phyloP scores from a whole-genome alignment of 805 yeast genomes.

The Vanderwaltozyma verrucispora region DNA sequence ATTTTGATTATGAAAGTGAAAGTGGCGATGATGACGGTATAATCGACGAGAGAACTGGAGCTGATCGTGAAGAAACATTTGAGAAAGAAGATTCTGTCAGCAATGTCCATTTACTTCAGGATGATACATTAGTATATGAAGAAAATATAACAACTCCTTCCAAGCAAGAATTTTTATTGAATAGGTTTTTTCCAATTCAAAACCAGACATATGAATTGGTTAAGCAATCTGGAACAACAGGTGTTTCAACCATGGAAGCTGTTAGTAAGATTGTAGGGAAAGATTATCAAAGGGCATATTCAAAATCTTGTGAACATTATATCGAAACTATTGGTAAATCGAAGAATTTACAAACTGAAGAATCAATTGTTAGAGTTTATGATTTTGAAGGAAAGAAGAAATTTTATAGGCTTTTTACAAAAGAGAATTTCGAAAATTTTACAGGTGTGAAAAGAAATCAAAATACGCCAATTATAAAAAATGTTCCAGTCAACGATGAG shows the following conservation, averaged over 20 bases:
- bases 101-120: conserved; percentile 21
- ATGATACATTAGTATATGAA: conserved; percentile 17
- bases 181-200: conserved; percentile 51
- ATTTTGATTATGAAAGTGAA: conserved; percentile 17
- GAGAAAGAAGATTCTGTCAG: conserved; percentile 22
- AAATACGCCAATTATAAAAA: conserved; percentile 11
- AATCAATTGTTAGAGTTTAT: conserved; percentile 45
- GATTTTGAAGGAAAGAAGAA: conserved; percentile 69
- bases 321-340: conserved; percentile 33
- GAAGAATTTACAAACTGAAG: conserved; percentile 21
- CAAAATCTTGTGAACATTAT: conserved; percentile 41
- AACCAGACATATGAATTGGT: conserved; percentile 51
- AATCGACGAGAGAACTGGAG: conserved; percentile 22
- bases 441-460: conserved; percentile 19
- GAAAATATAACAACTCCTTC: conserved; percentile 8
- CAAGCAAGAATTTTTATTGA: conserved; percentile 24
- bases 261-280: conserved; percentile 42
- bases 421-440: conserved; percentile 29
- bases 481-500: background rate
- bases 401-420: conserved; percentile 55
- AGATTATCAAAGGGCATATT: conserved; percentile 40
- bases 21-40: conserved; percentile 23
- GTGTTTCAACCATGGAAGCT: conserved; percentile 52
- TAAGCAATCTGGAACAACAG: conserved; percentile 33
- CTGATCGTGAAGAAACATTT: conserved; percentile 18